phyloP scores from a whole-genome alignment of 768 basidiomycete species.

The Lactarius evosmus region DNA sequence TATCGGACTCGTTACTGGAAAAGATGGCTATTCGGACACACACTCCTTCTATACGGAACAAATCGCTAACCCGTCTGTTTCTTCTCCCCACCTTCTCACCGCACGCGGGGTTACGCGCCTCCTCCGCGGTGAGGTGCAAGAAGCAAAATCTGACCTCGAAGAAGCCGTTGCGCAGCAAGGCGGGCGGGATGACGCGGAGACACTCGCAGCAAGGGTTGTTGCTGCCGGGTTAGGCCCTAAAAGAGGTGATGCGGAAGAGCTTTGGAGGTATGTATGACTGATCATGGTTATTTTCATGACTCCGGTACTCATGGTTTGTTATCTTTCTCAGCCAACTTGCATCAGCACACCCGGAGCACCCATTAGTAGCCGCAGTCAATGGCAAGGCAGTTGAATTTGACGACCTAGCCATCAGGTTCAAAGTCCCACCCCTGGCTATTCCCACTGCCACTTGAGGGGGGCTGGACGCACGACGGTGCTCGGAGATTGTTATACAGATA shows the following conservation, averaged over 20 bases:
- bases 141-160: slow-evolving; percentile 78
- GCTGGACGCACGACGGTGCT: background rate
- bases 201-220: slow-evolving; percentile 64
- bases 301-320: slow-evolving; percentile 21
- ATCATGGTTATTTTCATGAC: slow-evolving; percentile 7
- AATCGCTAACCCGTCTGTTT: slow-evolving; percentile 72
- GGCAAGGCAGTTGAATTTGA: slow-evolving; percentile 67
- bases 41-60: slow-evolving; percentile 78
- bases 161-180: slow-evolving; percentile 63
- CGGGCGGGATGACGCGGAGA: slow-evolving; percentile 53
- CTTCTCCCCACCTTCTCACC: slow-evolving; percentile 69
- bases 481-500: slow-evolving; percentile 13
- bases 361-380: slow-evolving; percentile 60
- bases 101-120: slow-evolving; percentile 78
- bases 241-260: slow-evolving; percentile 58
- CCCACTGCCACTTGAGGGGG: slow-evolving; percentile 25
- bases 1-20: slow-evolving; percentile 71
- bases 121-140: slow-evolving; percentile 67
- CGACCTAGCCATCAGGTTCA: slow-evolving; percentile 52
- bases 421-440: slow-evolving; percentile 52
- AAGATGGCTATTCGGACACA: slow-evolving; percentile 57
- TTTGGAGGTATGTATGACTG: slow-evolving; percentile 58
- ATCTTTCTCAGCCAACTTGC: slow-evolving; percentile 39
- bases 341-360: slow-evolving; percentile 61
- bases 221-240: slow-evolving; percentile 59